Base-by-base conservation (phyloP, 768 basidiomycete species). In the Hirschioporus abietinus region DNA sequence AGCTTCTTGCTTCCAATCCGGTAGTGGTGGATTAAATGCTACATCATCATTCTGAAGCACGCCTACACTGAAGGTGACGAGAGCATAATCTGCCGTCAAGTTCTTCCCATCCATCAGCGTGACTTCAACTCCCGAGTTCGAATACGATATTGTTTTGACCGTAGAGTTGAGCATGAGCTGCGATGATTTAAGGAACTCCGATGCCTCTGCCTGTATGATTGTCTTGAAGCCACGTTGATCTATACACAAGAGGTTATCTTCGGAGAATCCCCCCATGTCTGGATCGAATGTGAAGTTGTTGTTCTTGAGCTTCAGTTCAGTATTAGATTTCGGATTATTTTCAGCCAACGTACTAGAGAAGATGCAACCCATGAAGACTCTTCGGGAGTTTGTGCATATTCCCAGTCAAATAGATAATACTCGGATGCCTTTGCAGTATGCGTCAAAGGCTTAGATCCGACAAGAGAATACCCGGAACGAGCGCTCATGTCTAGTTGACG, bases 11-110 rank as follows among this genome's bases (percentile, higher is more conserved):
- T 89, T 90, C 79, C 82, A 90, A 10, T 70, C 77, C 71, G 88
- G 89, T 23, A 89, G 72, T 9, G 75, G 25, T 1, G 89, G 89
- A 58, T 81, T 71, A 69, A 88, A 90, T 2, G 64, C 66, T 5
- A 90, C 84, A 67, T 89, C 88, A 34, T 81, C 76, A 66, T 88
- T 79, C 75, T 91, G 89, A 65, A 91, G 76, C 7, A 91, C 89
- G 0, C 89, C 89, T 1, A 88, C 72, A 68, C 88, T 89, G 75
- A 90, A 90, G 0, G 89, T 90, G 68, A 84, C 85, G 30, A 91
- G 71, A 2, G 83, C 87, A 72, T 88, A 86, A 64, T 88, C 83
- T 17, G 82, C 87, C 17, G 74, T 76, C 25, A 89, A 70, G 1
- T 58, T 75, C 35, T 74, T 68, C 0, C 85, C 86, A 66, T 81